These are phyloP conservation scores for Melanomma pulvis-pyrius DNA, from an alignment of 495 filamentous ascomycete genomes.

Conservation along the genomic window DNA sequence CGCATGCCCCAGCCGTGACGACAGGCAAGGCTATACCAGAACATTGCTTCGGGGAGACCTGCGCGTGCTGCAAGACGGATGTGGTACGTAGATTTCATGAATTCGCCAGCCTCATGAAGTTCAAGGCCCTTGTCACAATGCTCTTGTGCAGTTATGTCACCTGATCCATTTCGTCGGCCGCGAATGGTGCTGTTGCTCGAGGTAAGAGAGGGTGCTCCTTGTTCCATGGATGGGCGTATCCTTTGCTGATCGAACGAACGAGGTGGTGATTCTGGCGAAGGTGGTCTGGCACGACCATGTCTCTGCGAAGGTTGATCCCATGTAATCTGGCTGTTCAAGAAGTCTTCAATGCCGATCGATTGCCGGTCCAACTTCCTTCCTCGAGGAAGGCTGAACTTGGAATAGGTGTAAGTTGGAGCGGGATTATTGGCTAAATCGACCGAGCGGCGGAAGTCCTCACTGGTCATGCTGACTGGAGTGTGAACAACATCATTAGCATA, in stretches of 20 bases:
- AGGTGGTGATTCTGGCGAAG: constrained; percentile 40
- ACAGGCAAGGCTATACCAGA: constrained; percentile 92
- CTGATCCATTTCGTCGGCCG: constrained; percentile 38
- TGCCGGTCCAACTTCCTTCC: constrained; percentile 72
- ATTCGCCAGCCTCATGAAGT: constrained; percentile 78
- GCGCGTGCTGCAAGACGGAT: constrained; percentile 84
- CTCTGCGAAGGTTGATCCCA: constrained; percentile 56
- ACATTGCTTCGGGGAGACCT: constrained; percentile 87
- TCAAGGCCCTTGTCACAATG: constrained; percentile 87
- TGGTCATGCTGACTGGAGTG: constrained; percentile 66
- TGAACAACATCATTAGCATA: constrained; percentile 62
- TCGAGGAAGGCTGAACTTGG: constrained; percentile 79
- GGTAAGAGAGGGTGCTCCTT: constrained; percentile 55
- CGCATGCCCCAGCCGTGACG: constrained; percentile 99
- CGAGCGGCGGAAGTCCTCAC: constrained; percentile 59
- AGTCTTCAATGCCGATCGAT: constrained; percentile 66
- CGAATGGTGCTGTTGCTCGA: constrained; percentile 59
- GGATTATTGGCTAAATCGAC: constrained; percentile 42
- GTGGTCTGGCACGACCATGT: constrained; percentile 45
- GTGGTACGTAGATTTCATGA: constrained; percentile 94
- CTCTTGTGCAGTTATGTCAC: constrained; percentile 74
- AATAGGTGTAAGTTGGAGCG: constrained; percentile 78
- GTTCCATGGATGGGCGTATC: constrained; percentile 36
- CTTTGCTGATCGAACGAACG: constrained; percentile 40
- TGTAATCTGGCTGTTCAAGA: constrained; percentile 60